phyloP scores from a whole-genome alignment of 345 rosid genomes.

The Leavenworthia alabamica region DNA sequence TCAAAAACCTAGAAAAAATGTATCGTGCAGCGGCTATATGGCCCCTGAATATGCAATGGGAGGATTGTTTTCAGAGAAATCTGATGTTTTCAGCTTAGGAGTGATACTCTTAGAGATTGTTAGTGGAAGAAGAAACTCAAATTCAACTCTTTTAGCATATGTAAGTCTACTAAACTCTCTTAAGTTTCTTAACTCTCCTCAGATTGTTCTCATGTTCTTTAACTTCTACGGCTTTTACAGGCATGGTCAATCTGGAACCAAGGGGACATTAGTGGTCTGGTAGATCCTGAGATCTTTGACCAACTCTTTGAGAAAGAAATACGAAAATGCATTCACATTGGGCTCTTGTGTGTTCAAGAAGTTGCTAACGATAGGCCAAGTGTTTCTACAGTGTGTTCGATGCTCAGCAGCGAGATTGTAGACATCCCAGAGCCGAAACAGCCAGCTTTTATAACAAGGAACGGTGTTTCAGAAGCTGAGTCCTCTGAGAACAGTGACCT shows the following conservation, averaged over 20 bases:
- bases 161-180: slow-evolving; percentile 17
- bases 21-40: slow-evolving; percentile 41
- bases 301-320: slow-evolving; percentile 23
- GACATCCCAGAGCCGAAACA: slow-evolving; percentile 18
- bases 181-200: background rate
- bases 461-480: slow-evolving; percentile 10
- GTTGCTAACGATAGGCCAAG: slow-evolving; percentile 33
- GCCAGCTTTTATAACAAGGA: slow-evolving; percentile 23
- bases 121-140: slow-evolving; percentile 37
- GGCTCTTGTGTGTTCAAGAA: slow-evolving; percentile 40
- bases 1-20: background rate
- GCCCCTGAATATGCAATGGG: slow-evolving; percentile 40
- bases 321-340: slow-evolving; percentile 33
- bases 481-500: slow-evolving; percentile 22
- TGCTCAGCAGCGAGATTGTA: slow-evolving; percentile 27
- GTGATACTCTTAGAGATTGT: slow-evolving; percentile 39
- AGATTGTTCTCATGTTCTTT: background rate
- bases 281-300: slow-evolving; percentile 27
- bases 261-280: slow-evolving; percentile 4
- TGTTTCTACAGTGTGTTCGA: slow-evolving; percentile 27
- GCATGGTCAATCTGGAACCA: slow-evolving; percentile 32
- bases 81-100: slow-evolving; percentile 41
- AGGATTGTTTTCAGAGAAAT: slow-evolving; percentile 42
- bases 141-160: slow-evolving; percentile 24
- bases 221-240: slow-evolving; percentile 17